Evolutionary conservation across 208 protist species (phyloP), one percentile per base, ranked within the genome.

Genomic region (Acanthamoeba sp.): DNA sequence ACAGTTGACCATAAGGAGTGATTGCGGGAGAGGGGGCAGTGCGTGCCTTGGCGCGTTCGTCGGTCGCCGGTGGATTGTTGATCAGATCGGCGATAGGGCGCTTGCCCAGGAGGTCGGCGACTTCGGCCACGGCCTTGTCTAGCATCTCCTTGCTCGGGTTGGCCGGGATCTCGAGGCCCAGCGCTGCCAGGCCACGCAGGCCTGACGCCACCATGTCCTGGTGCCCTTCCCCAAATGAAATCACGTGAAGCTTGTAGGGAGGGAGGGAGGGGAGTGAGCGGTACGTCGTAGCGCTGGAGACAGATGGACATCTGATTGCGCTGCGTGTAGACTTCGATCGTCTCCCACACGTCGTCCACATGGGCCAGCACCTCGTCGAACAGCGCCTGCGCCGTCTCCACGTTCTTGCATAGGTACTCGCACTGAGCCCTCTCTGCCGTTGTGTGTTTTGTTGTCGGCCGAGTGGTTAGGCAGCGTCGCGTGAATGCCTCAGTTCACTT

Each of bases 391-490:
- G 87, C 87, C 57, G 22, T 34, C 24, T 91, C 87, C 40, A 52
- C 34, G n/a, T 91, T 91, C 24, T 76, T 91, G 45, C 87, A 50
- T 57, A 91, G 14, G 62, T 91, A 91, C 45, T 91, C 87, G 62
- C 87, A 91, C 36, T 78, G 55, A 24, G 87, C 87, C 16, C 57
- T 48, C 57, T 91, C 87, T 91, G n/a, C n/a, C n/a, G n/a, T n/a
- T n/a, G n/a, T n/a, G 85, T 29, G n/a, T 16, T 2, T 66, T 27
- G 59, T 48, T 48, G 45, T 2, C 45, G 6, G 45, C 10, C 10
- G 45, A 3, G 45, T 48, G 45, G 45, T n/a, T n/a, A n/a, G n/a
- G n/a, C n/a, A n/a, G n/a, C n/a, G n/a, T n/a, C n/a, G n/a, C n/a
- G n/a, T n/a, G n/a, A n/a, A n/a, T n/a, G n/a, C n/a, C n/a, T n/a